phyloP scores from a whole-genome alignment of 129 eudicot genomes.

The Cynara cardunculus region DNA sequence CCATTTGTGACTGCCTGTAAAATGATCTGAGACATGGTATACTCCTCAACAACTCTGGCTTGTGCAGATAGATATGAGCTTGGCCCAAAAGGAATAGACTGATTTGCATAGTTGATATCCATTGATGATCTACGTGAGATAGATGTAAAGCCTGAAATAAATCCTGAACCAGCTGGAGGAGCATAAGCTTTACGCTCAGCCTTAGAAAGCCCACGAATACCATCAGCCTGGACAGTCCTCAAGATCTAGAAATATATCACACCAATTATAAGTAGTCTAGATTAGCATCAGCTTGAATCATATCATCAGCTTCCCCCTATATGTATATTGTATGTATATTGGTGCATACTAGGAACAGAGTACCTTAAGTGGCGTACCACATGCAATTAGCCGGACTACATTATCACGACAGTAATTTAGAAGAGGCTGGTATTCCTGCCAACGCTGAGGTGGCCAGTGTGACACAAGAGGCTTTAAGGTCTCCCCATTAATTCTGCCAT shows the following conservation, averaged over 20 bases:
- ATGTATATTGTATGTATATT: neutral
- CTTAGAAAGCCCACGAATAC: constrained; percentile 81
- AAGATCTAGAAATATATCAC: constrained; percentile 43
- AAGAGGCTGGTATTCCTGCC: constrained; percentile 96
- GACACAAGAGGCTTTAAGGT: constrained; percentile 56
- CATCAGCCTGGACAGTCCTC: constrained; percentile 97
- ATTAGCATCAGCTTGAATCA: neutral
- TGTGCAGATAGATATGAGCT: constrained; percentile 87
- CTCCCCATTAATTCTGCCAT: constrained; percentile 79
- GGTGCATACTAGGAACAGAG: neutral
- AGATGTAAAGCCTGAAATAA: constrained; percentile 77
- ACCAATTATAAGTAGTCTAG: neutral
- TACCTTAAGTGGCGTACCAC: constrained; percentile 96
- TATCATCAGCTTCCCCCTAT: neutral
- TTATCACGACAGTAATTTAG: constrained; percentile 76
- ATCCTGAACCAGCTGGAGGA: constrained; percentile 99
- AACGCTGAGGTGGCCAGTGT: constrained; percentile 87
- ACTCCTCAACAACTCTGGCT: constrained; percentile 87
- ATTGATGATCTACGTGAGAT: constrained; percentile 62
- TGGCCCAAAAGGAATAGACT: constrained; percentile 70
- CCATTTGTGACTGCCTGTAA: constrained; percentile 63
- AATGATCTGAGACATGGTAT: constrained; percentile 80
- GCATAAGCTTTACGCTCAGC: constrained; percentile 79
- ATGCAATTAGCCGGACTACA: constrained; percentile 67
- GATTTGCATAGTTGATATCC: constrained; percentile 43